Base-by-base conservation (phyloP, 2,329 filamentous ascomycete species). In the Lachnellula cervina region DNA sequence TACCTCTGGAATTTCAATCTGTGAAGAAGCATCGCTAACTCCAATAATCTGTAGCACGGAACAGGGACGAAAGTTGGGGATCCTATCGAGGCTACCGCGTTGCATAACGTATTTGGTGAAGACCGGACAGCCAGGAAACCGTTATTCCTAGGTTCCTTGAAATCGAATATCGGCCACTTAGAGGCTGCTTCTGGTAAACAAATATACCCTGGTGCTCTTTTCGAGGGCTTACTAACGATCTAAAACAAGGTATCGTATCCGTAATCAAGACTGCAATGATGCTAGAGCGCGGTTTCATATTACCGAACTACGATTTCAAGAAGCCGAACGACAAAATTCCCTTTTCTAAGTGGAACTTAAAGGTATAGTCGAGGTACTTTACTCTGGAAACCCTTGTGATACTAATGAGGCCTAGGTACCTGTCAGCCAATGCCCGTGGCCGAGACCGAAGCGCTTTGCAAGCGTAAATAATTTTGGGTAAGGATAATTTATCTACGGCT, bases 381-480 rank as follows among this genome's bases (percentile, higher is more conserved):
- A 14, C 4, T 40, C 7, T 32, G 21, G 6, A 8, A 7, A 14
- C 16, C 38, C 14, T 13, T 14, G 14, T 37, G 52, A 14, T 11
- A 40, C 54, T 66, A 49, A 65, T 35, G 3, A 19, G 4, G 13
- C 7, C 16, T 32, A 67, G 65, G 63, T 67, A 62, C 72, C 66
- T 4, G 59, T 63, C 16, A 67, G 57, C 52, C 66, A 66, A 43
- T 57, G 61, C 6, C 66, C 64, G 16, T 67, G 64, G 64, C 64
- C 65, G 28, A 53, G 57, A 47, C 49, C 32, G 43, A 80, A 80
- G 69, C 74, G 74, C 51, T 79, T 75, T 61, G 73, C 79, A 57
- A 79, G 77, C 58, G 54, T 70, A 9, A 69, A 69, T 47, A 64
- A 61, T 23, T 69, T 79, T 49, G 77, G 77, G 44, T 47, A 47